Evolutionary conservation across 805 yeast genomes (phyloP).

Genomic region (Nakazawaea ernobii): DNA sequence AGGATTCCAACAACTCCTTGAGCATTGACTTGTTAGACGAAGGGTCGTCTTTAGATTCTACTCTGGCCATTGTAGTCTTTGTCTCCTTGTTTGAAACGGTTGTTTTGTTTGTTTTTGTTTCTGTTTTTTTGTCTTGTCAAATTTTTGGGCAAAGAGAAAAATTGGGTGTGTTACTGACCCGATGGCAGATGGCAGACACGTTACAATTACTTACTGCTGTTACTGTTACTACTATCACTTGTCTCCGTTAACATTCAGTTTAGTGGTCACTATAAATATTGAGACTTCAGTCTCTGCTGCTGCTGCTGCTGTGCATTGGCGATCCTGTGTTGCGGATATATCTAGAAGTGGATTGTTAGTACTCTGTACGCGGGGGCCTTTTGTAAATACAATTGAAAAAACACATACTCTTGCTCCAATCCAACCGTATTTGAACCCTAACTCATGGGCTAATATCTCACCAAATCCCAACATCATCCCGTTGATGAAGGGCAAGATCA

Average conservation of each 20-base stretch:
- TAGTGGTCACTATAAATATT: background rate
- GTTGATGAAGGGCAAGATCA: slow-evolving; percentile 81
- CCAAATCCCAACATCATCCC: slow-evolving; percentile 97
- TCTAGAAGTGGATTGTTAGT: background rate
- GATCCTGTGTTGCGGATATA: background rate
- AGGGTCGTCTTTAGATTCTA: slow-evolving; percentile 1
- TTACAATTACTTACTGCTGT: background rate
- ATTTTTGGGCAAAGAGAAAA: background rate
- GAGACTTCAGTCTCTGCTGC: background rate
- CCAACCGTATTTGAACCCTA: slow-evolving; percentile 79
- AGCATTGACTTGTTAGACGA: slow-evolving; percentile 24
- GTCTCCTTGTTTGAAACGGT: background rate
- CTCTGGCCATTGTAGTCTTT: background rate
- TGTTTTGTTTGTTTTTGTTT: background rate
- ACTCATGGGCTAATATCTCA: slow-evolving; percentile 88
- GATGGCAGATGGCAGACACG: background rate
- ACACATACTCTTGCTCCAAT: slow-evolving; percentile 54
- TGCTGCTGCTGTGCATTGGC: background rate
- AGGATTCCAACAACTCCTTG: slow-evolving; percentile 71
- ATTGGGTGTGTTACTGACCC: background rate
- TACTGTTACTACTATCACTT: background rate
- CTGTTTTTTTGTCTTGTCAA: background rate
- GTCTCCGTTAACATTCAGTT: background rate
- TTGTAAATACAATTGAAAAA: background rate
- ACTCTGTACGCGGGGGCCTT: background rate